Evolutionary conservation across 1,284 basidiomycete species (phyloP), one percentile per base, ranked within the genome.

Genomic region (Xerocomus minutiporus): DNA sequence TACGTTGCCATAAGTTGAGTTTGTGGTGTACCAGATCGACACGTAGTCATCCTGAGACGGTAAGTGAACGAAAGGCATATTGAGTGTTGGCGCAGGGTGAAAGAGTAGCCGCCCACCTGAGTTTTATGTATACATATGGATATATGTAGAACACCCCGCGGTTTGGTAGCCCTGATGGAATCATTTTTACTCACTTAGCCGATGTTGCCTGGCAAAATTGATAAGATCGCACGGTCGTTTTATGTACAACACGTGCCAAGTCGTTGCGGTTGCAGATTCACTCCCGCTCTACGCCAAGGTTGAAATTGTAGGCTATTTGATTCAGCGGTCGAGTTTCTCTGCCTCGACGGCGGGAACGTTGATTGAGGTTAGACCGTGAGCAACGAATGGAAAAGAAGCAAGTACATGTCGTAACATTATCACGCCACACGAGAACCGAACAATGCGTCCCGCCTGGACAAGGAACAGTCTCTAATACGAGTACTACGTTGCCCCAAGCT

Each of bases 21-120:
- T 88, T 5, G 87, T 86, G 52, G 62, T 76, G 69, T 90, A 90
- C 75, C 76, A 84, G 54, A 90, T 77, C 13, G 83, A 82, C 45
- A 80, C 81, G 65, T 81, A 83, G 73, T 89, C 86, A 57, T 81
- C 78, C 38, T 67, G 64, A 55, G 79, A 79, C 53, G 80, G 72
- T 55, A 89, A 64, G 64, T 89, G 83, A 63, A 89, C 76, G 72
- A 74, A 84, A 49, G 87, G 87, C 86, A 89, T 89, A 25, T 53
- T 54, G 58, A 20, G 17, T 20, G 17, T 20, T 20, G 17, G 17
- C 17, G 17, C 17, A 20, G 17, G 17, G 17, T 20, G 50, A 48
- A 42, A 36, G 9, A 23, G 34, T 42, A 46, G 25, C 51, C 12
- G 48, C 49, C 41, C 50, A 46, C 36, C 57, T 43, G 53, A 47